Evolutionary conservation across 2,329 filamentous ascomycete species (phyloP), one percentile per base, ranked within the genome.

Genomic region (Zasmidium angulare): DNA sequence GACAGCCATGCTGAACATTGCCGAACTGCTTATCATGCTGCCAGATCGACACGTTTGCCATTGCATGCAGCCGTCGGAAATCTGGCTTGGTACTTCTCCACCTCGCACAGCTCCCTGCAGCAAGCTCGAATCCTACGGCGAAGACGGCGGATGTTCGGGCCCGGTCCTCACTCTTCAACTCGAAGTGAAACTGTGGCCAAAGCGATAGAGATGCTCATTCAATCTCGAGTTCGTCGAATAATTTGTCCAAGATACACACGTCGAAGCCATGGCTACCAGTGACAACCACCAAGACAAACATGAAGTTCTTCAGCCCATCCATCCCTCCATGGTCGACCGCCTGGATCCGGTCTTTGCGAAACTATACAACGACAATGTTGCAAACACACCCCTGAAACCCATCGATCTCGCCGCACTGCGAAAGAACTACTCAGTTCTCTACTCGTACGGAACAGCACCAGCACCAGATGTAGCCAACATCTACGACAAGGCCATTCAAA

Each of bases 191-290:
- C 7, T 36, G n/a, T n/a, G n/a, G n/a, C n/a, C n/a, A n/a, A n/a
- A n/a, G n/a, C n/a, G n/a, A n/a, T n/a, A n/a, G n/a, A n/a, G n/a
- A n/a, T n/a, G n/a, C n/a, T n/a, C n/a, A n/a, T n/a, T n/a, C n/a
- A n/a, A n/a, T n/a, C n/a, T n/a, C n/a, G n/a, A n/a, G n/a, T n/a
- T n/a, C n/a, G n/a, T n/a, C n/a, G n/a, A n/a, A n/a, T n/a, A n/a
- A n/a, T n/a, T n/a, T n/a, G n/a, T n/a, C n/a, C n/a, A n/a, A n/a
- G n/a, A n/a, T n/a, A n/a, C n/a, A n/a, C n/a, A n/a, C n/a, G n/a
- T n/a, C n/a, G n/a, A n/a, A n/a, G n/a, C 48, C 21, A 23, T 50
- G 24, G 48, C 48, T 7, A 23, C 23, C 77, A 78, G 63, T 68
- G 74, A 31, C 48, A 50, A 50, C 24, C 4, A 23, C 24, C 11